Evolutionary conservation across 257 asterid species (phyloP).

Genomic region (Prunella vulgaris): DNA sequence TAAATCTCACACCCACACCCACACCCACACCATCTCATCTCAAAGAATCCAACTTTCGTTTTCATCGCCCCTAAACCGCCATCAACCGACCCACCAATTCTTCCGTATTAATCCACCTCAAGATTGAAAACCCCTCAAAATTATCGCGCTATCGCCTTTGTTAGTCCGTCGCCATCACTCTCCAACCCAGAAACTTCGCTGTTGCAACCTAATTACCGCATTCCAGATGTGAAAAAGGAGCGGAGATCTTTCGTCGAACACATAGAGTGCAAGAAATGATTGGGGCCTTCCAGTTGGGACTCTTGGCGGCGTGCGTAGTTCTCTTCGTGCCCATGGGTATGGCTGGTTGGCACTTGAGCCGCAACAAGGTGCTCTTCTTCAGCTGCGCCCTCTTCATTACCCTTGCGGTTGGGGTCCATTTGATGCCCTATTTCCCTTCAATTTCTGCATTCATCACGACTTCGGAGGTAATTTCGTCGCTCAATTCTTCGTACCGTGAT

Average conservation of each 20-base stretch:
- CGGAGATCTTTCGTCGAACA: constrained; percentile 13
- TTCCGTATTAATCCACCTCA: constrained; percentile 9
- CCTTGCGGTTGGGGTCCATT: constrained; percentile 91
- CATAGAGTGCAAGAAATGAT: constrained; percentile 42
- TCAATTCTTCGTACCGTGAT: constrained; percentile 36
- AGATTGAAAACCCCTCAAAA: not conserved
- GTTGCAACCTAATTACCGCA: constrained; percentile 21
- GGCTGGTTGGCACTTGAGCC: constrained; percentile 99
- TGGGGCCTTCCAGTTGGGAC: constrained; percentile 83
- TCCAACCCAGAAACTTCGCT: constrained; percentile 11
- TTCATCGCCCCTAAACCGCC: constrained; percentile 20
- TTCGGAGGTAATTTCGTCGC: constrained; percentile 31
- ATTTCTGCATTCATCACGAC: constrained; percentile 41
- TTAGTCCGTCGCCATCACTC: constrained; percentile 28
- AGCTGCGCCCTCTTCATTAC: constrained; percentile 96
- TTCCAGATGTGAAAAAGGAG: constrained; percentile 17
- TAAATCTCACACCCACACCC: too few species aligned
- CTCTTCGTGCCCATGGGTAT: constrained; percentile 89
- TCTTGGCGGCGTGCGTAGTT: constrained; percentile 85
- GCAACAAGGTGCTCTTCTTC: constrained; percentile 91
- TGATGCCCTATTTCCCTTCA: constrained; percentile 79
- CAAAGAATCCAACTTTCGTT: not conserved
- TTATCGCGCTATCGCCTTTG: constrained; percentile 3
- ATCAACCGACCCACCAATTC: constrained; percentile 12
- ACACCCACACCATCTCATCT: not conserved